Base-by-base conservation (phyloP, 345 rosid genomes). In the Populus pruinosa region DNA sequence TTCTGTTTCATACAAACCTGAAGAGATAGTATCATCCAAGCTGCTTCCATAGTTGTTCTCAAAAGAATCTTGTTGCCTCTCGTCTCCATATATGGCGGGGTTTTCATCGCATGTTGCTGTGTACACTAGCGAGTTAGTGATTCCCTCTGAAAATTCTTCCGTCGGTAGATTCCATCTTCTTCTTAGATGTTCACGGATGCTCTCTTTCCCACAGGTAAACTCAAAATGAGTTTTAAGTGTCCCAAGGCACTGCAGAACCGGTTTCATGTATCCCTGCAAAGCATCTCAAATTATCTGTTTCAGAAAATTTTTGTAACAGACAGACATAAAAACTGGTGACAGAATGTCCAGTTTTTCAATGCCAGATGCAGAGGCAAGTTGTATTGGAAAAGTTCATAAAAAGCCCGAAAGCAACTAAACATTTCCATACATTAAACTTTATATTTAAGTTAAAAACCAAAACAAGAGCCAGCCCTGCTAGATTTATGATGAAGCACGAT, bases 171-270 rank as follows among this genome's bases (percentile, higher is more conserved):
- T 87, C 92, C 93, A 88, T 79, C 86, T 85, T 82, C 81, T 91
- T 77, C 85, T 84, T 44, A 85, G 84, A 82, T 76, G 69, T 66
- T 80, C 79, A 76, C 71, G 79, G 74, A 68, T 67, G 65, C 75
- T 82, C 73, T 86, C 87, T 76, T 72, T 80, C 77, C 80, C 85
- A 21, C 78, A 87, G 62, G 64, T 84, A 29, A 77, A 77, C 75
- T 56, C 75, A 79, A 87, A 87, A 73, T 83, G 86, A 68, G 90
- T 81, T 82, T 83, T 86, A 80, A 92, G 94, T 2, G 88, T 86
- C 81, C 84, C 82, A 69, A 92, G 92, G 82, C 92, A 92, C 85
- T 88, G 89, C 75, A 91, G 73, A 83, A 92, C 92, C 61, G 95
- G 90, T 70, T 79, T 83, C 94, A 90, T 87, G 59, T 89, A 72